Evolutionary conservation across 106 monocot species (phyloP), one percentile per base, ranked within the genome.

Genomic region (Dendrobium catenatum): DNA sequence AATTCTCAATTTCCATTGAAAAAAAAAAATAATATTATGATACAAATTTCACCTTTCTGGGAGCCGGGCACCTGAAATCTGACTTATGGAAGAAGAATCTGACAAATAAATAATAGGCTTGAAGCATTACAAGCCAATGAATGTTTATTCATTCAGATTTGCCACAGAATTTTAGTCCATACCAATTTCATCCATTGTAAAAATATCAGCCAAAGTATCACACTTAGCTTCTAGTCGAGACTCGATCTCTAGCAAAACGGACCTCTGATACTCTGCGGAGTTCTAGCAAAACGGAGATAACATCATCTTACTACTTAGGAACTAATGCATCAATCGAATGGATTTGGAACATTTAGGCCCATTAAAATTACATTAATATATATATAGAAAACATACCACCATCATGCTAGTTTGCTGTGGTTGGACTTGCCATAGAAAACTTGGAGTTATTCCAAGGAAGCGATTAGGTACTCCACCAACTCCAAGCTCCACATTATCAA

Each of bases 391-490:
- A 26, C 79, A 74, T 92, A 97, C 96, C 97, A 94, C 82, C 68
- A 67, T 49, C 86, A 88, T 82, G 56, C 86, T 77, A 76, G 87
- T 81, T 46, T 99, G 86, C 29, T 93, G 82, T 68, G 86, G 83
- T 61, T 99, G 99, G 31, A 91, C 85, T 81, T 95, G 89, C 83
- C 88, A 89, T 64, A 99, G 82, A 82, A 88, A 99, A 74, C 80
- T 81, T 73, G 91, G 82, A 6, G 91, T 95, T 33, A 99, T 79
- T 80, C 99, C 99, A 80, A 99, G 94, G 86, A 99, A 99, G 68
- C 90, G 85, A 85, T 95, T 87, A 73, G 93, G 91, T 10, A 95
- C 95, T 24, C 99, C 99, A 67, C 95, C 95, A 85, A 99, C 91
- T 66, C 91, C 95, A 85, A 90, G 88, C 66, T 99, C 99, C 68